Base-by-base conservation (phyloP, 371 early-diverging fungal species). In the Paraphysoderma sedebokerense region DNA sequence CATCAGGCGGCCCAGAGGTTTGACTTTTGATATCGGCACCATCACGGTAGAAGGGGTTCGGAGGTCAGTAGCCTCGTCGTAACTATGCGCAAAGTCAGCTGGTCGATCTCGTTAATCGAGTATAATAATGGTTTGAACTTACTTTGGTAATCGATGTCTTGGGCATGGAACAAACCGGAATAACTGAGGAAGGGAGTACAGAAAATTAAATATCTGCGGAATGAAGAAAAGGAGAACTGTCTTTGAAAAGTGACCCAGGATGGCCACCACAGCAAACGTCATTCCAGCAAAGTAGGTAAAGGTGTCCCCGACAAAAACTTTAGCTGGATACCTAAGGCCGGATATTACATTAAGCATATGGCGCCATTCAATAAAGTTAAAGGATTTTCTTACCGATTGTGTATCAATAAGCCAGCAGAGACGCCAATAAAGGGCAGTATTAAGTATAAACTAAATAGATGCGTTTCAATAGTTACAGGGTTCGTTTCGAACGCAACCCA, bases 281-380 rank as follows among this genome's bases (percentile, higher is more conserved):
- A 95, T 96, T n/a, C 98, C 98, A 2, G 92, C 85, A 74, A 95
- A 96, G 58, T 97, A 97, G 58, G 88, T 85, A 55, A 76, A 93
- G 0, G 96, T 92, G 59, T 98, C 97, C 27, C 98, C 98, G n/a
- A 91, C 90, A 75, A 98, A 97, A 9, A 87, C 77, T 15, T 65
- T 61, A 0, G 97, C 85, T 6, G 98, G 98, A 40, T 71, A 88
- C 73, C 72, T 77, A 45, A 29, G 41, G 42, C 19, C 26, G 13
- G 32, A 22, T 12, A 51, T 38, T 30, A 35, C 27, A 27, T 44
- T 27, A 20, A 45, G 19, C 20, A 46, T 13, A 12, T 11, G 1
- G 19, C 19, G 22, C 23, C 27, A 28, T 23, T 19, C 20, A 20
- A 40, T 0, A 12, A 26, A 31, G 27, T 35, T 9, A 23, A 5